These are phyloP conservation scores for Hyparrhenia diplandra DNA, from an alignment of 176 grass and related monocot genomes.

Conservation along the genomic window DNA sequence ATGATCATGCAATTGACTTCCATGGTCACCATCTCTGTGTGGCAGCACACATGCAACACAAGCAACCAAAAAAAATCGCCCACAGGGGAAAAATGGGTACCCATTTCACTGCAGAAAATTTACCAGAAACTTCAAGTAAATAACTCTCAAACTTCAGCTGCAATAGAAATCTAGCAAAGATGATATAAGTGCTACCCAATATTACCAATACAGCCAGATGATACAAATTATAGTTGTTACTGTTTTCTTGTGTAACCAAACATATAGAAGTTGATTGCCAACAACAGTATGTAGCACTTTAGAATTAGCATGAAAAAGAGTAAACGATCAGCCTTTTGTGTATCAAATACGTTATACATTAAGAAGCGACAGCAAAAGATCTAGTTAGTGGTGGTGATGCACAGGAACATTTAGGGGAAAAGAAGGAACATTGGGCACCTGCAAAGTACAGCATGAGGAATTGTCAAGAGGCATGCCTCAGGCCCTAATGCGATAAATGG, in stretches of 20 bases:
- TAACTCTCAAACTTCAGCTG: constrained; percentile 14
- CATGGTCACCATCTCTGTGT: constrained; percentile 71
- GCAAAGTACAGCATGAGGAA: constrained; percentile 99
- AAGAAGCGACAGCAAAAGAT: neutral
- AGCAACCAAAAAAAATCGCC: constrained; percentile 90
- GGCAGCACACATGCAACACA: constrained; percentile 97
- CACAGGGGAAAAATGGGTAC: constrained; percentile 97
- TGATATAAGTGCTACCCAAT: neutral
- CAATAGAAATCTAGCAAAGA: constrained; percentile 4
- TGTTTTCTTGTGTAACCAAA: neutral
- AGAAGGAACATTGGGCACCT: constrained; percentile 45
- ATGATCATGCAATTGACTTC: constrained; percentile 57
- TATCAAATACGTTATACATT: neutral
- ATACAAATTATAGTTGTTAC: neutral
- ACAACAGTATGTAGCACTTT: neutral
- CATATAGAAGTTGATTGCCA: neutral
- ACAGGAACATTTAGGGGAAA: constrained; percentile 11
- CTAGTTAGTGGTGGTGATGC: neutral
- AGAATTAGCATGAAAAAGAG: constrained; percentile 7
- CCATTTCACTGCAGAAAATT: constrained; percentile 89
- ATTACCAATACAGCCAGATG: neutral
- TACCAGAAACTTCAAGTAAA: constrained; percentile 26
- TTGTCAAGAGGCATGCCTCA: constrained; percentile 58
- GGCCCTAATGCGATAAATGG: constrained; percentile 42
- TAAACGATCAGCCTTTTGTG: neutral